Evolutionary conservation across 2,329 filamentous ascomycete species (phyloP).

Genomic region (Stagonosporopsis chrysanthemi): DNA sequence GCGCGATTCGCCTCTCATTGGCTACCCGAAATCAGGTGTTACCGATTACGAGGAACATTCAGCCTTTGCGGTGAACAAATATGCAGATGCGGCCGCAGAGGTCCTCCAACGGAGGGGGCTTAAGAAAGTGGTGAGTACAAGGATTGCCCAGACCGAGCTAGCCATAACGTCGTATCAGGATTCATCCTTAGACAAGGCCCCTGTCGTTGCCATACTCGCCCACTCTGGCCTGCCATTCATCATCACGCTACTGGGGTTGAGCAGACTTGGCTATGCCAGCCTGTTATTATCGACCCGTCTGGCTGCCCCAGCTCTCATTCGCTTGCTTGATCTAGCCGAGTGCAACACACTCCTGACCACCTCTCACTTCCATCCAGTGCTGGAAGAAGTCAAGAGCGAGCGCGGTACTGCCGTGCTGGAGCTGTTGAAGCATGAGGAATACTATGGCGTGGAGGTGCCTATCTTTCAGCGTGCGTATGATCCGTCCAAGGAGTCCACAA

Average conservation of each 20-base stretch:
- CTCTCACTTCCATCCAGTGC: constrained; percentile 24
- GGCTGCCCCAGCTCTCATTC: constrained; percentile 59
- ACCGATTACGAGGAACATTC: constrained; percentile 38
- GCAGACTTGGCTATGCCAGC: constrained; percentile 62
- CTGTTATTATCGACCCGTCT: constrained; percentile 64
- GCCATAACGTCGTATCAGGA: constrained; percentile 21
- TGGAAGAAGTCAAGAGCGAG: constrained; percentile 41
- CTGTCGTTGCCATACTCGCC: constrained; percentile 58
- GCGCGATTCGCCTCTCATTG: constrained; percentile 28
- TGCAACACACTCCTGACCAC: constrained; percentile 35
- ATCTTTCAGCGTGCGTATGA: constrained; percentile 31
- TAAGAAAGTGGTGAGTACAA: constrained; percentile 27
- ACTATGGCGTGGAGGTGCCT: constrained; percentile 28
- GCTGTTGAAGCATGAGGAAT: constrained; percentile 35
- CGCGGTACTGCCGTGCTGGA: constrained; percentile 30
- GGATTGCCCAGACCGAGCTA: background rate
- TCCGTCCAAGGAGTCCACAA: constrained; percentile 39
- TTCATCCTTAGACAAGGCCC: constrained; percentile 26
- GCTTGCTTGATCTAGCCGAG: constrained; percentile 45
- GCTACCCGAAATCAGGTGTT: constrained; percentile 33
- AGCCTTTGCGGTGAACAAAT: constrained; percentile 33
- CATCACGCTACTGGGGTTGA: constrained; percentile 62
- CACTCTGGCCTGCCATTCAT: constrained; percentile 64
- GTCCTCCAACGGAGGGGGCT: constrained; percentile 30
- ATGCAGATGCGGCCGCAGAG: constrained; percentile 35